Evolutionary conservation across 106 monocot genomes (phyloP).

Genomic region (Apostasia ramifera): DNA sequence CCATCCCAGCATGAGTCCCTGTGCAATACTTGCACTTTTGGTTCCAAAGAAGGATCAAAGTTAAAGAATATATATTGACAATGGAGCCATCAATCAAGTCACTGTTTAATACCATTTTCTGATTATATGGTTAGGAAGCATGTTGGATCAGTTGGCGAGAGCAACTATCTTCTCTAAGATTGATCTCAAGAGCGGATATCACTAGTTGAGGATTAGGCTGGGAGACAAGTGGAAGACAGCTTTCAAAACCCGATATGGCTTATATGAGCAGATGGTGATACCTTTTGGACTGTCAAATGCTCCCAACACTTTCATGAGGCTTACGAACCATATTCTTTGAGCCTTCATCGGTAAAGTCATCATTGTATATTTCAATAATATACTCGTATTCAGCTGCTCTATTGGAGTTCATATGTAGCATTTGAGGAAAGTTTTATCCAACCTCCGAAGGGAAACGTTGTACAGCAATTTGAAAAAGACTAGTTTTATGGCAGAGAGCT

Average conservation of each 20-base stretch:
- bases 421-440: background rate
- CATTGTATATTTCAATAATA: slow-evolving; percentile 17
- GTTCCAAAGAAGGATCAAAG: slow-evolving; percentile 10
- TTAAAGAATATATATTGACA: slow-evolving; percentile 13
- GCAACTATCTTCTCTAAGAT: slow-evolving; percentile 11
- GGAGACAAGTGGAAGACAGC: slow-evolving; percentile 17
- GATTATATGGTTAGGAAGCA: slow-evolving; percentile 6
- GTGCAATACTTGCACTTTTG: slow-evolving; percentile 1
- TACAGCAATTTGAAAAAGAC: slow-evolving; percentile 1
- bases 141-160: slow-evolving; percentile 1
- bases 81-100: slow-evolving; percentile 8
- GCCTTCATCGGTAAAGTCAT: background rate
- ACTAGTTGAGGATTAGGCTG: background rate
- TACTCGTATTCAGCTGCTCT: background rate
- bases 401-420: background rate
- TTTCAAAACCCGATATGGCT: slow-evolving; percentile 10
- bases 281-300: slow-evolving; percentile 13
- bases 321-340: slow-evolving; percentile 4
- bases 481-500: background rate
- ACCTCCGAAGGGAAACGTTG: background rate
- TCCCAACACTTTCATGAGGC: slow-evolving; percentile 12
- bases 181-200: slow-evolving; percentile 7
- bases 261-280: slow-evolving; percentile 23
- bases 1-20: background rate
- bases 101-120: slow-evolving; percentile 9